Percentiles rank a stretch among this genome's conserved stretches.
phyloP scores from a whole-genome alignment of 176 grass and related monocot species.

The Musa schizocarpa region DNA sequence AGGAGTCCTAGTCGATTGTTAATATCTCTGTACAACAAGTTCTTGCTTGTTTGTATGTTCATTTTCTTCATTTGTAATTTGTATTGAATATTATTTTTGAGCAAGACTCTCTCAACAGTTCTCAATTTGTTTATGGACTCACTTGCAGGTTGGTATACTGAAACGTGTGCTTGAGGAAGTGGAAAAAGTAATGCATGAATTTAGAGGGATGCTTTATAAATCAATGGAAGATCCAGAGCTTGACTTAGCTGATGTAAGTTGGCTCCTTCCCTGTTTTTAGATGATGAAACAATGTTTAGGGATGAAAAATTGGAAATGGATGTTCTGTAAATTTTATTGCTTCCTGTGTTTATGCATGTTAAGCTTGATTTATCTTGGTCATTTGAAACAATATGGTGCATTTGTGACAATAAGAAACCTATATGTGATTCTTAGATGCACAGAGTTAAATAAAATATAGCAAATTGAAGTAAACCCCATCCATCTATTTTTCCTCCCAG shows the following conservation, averaged over 20 bases:
- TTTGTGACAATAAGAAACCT: background rate
- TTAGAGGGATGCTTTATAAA: slow-evolving; percentile 97
- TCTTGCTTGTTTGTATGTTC: no score
- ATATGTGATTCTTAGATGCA: background rate
- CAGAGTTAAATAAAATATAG: no score
- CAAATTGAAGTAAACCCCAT: background rate
- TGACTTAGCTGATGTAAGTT: slow-evolving; percentile 82
- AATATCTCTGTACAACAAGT: background rate
- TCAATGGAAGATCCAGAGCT: slow-evolving; percentile 99
- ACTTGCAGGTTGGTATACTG: slow-evolving; percentile 83
- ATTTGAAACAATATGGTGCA: background rate
- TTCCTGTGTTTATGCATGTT: background rate
- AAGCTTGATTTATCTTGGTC: background rate
- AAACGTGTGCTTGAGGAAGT: slow-evolving; percentile 98
- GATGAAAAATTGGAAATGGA: background rate
- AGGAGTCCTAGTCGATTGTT: background rate
- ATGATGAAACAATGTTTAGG: background rate
- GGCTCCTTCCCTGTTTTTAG: slow-evolving; percentile 18
- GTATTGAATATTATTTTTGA: background rate
- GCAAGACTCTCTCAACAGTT: slow-evolving; percentile 7
- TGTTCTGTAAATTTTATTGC: background rate
- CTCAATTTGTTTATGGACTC: slow-evolving; percentile 15
- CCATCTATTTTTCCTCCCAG: background rate
- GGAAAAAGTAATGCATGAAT: slow-evolving; percentile 99
- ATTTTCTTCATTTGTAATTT: background rate